Evolutionary conservation across 768 basidiomycete genomes (phyloP), one percentile per base, ranked within the genome.

Genomic region (Termitomyces heimii): DNA sequence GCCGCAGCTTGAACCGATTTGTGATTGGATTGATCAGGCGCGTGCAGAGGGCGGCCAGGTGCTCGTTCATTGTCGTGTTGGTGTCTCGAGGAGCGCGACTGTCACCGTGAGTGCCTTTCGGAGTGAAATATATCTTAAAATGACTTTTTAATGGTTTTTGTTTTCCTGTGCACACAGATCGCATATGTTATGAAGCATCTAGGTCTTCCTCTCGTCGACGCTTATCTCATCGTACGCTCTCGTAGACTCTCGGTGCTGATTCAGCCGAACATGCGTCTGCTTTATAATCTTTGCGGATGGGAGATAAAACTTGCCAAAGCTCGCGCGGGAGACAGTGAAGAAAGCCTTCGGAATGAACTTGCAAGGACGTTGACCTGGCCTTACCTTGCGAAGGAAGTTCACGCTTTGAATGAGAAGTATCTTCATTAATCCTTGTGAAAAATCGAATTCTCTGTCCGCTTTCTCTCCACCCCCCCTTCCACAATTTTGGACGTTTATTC

Each of bases 131-230:
- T 12, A 43, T 34, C 48, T 56, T 28, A 13, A 46, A 50, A 26
- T 29, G 40, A 12, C 26, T 48, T 31, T n/a, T 2, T 3, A 24
- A 16, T 16, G 35, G 16, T 3, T 53, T 22, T 40, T 22, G 48
- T 2, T 31, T 12, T 40, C n/a, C n/a, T n/a, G n/a, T 10, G 26
- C 2, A 26, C n/a, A 29, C 62, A 89, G 83, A 98, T 98, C 66
- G 95, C 95, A 18, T 98, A 98, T 71, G 89, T 97, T 67, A 98
- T 98, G 95, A 92, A 94, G 68, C 85, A 96, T 66, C 83, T 92
- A 22, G 75, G 79, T 24, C 75, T 95, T 46, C 86, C 90, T 37
- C 84, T 98, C 62, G 91, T 94, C 56, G 92, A 95, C 66, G 93
- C 96, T 9, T 98, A 98, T 73, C 79, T 97, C 62, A 83, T 97